These are phyloP conservation scores for Monosporascus ibericus DNA, from an alignment of 2,329 filamentous ascomycete species.

Conservation along the genomic window DNA sequence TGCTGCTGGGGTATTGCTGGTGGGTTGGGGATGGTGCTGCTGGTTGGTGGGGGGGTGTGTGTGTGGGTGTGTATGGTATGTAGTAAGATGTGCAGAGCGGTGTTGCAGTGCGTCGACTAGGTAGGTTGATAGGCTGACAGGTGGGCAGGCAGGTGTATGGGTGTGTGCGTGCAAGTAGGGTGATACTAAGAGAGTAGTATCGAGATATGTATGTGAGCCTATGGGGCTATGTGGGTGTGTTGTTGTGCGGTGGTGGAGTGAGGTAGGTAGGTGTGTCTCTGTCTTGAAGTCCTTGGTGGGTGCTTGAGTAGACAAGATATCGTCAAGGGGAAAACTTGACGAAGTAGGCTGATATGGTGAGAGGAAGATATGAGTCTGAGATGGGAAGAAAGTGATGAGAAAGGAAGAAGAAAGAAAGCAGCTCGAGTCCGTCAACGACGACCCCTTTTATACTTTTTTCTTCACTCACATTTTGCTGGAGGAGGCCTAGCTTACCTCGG, in stretches of 20 bases:
- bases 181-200: constrained; percentile 6
- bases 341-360: constrained; percentile 8
- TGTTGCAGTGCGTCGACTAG: neutral
- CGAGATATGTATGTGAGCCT: constrained; percentile 1
- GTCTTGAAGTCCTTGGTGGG: constrained; percentile 10
- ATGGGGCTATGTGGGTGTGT: constrained; percentile 1
- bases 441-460: constrained; percentile 59
- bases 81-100: neutral
- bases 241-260: constrained; percentile 1
- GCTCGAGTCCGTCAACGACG: constrained; percentile 38
- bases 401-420: constrained; percentile 47
- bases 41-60: constrained; percentile 13
- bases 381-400: constrained; percentile 30
- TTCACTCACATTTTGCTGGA: constrained; percentile 1
- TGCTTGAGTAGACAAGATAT: constrained; percentile 10
- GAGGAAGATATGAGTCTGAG: constrained; percentile 5
- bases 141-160: constrained; percentile 3
- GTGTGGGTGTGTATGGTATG: constrained; percentile 12
- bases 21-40: no score
- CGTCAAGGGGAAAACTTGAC: no score
- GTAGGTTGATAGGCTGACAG: neutral
- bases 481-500: neutral
- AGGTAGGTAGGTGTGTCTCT: constrained; percentile 9
- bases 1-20: constrained; percentile 21
- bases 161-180: constrained; percentile 7